Conservation (phyloP, 768 basidiomycete species). For the Suillus clintonianus region DNA sequence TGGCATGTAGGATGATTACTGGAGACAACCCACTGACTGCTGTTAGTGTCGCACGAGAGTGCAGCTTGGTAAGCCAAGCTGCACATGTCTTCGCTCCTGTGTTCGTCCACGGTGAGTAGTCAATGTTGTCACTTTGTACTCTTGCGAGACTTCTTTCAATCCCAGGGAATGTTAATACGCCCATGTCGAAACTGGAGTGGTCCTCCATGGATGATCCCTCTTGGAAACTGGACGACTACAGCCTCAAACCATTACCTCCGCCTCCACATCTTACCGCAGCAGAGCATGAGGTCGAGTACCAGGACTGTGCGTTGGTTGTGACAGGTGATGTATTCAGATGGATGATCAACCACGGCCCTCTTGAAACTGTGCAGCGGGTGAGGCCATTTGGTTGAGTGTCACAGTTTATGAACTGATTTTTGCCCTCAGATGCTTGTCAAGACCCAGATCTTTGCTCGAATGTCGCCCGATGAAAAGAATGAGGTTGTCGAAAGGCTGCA, state of each 20-base stretch:
- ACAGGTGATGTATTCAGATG: slow-evolving; percentile 97
- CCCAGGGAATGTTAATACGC: slow-evolving; percentile 54
- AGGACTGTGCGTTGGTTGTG: slow-evolving; percentile 89
- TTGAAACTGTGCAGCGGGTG: slow-evolving; percentile 93
- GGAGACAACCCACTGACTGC: slow-evolving; percentile 97
- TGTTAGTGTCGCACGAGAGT: slow-evolving; percentile 95
- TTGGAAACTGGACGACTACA: slow-evolving; percentile 88
- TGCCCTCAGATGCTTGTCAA: slow-evolving; percentile 90
- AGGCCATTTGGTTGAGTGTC: slow-evolving; percentile 24
- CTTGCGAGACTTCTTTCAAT: slow-evolving; percentile 5
- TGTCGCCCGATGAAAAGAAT: slow-evolving; percentile 99
- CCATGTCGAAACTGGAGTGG: slow-evolving; percentile 79
- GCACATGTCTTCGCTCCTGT: slow-evolving; percentile 85
- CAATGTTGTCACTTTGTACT: not conserved
- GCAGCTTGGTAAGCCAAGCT: slow-evolving; percentile 82
- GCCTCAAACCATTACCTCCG: slow-evolving; percentile 75
- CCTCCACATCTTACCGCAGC: slow-evolving; percentile 73
- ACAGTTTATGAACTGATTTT: slow-evolving; percentile 3
- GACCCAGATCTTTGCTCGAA: slow-evolving; percentile 93
- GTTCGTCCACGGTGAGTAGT: slow-evolving; percentile 66
- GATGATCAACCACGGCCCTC: slow-evolving; percentile 94
- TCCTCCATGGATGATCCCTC: slow-evolving; percentile 84
- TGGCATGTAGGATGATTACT: slow-evolving; percentile 97
- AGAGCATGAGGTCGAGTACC: slow-evolving; percentile 68
- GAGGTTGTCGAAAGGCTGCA: slow-evolving; percentile 96